These are phyloP conservation scores for Chiua virens DNA, from an alignment of 768 basidiomycete genomes.

Conservation along the genomic window DNA sequence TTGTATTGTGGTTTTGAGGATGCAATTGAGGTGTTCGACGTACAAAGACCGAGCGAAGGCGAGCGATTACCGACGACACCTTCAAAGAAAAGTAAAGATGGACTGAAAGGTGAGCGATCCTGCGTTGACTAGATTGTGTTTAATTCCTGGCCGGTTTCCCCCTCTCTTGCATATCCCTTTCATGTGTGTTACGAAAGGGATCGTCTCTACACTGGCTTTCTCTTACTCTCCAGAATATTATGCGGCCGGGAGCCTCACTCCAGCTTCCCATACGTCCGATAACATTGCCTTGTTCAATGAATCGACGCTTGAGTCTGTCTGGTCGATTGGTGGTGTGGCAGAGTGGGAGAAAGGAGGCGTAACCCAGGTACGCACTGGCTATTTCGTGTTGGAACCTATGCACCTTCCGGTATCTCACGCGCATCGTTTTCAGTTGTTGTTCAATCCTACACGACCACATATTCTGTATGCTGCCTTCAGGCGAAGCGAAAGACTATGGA, in stretches of 20 bases:
- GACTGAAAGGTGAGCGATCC: slow-evolving; percentile 71
- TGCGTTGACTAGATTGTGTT: neutral
- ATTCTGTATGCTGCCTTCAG: slow-evolving; percentile 81
- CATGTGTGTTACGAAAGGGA: slow-evolving; percentile 50
- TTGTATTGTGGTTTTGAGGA: slow-evolving; percentile 87
- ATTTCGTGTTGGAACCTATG: neutral
- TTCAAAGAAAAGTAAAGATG: slow-evolving; percentile 76
- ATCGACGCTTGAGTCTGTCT: slow-evolving; percentile 51
- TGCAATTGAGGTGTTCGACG: slow-evolving; percentile 83
- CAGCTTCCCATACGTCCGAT: slow-evolving; percentile 40
- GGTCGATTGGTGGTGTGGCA: slow-evolving; percentile 61
- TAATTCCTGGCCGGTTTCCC: neutral
- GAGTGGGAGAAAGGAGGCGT: slow-evolving; percentile 36
- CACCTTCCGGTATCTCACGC: neutral
- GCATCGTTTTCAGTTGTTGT: slow-evolving; percentile 53
- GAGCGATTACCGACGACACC: slow-evolving; percentile 68
- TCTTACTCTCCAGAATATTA: slow-evolving; percentile 64
- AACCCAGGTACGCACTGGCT: slow-evolving; percentile 44
- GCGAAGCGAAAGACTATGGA: slow-evolving; percentile 53
- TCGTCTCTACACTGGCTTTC: slow-evolving; percentile 84
- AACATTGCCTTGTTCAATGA: slow-evolving; percentile 73
- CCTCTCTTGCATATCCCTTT: neutral
- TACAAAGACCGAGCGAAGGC: slow-evolving; percentile 71
- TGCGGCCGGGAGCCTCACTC: slow-evolving; percentile 76
- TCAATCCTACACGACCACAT: slow-evolving; percentile 71